Base-by-base conservation (phyloP, 352 stramenopile genomes). In the Globisporangium yorkense region DNA sequence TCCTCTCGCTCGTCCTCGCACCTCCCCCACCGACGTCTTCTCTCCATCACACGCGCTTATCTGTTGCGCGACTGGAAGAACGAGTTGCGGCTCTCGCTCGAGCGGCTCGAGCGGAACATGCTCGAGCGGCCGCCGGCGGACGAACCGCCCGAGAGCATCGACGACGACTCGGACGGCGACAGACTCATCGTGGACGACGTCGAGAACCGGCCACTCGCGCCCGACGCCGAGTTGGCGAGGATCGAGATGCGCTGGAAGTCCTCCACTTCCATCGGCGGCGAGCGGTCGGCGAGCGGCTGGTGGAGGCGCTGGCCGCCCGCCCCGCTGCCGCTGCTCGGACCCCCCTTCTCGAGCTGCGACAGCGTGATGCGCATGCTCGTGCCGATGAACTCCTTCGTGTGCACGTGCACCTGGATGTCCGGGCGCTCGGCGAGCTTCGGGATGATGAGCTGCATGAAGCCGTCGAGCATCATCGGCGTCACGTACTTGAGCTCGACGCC, bases 341-440 rank as follows among this genome's bases (percentile, higher is more conserved):
- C 56, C 29, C 46, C 56, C 29, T 66, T 68, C 37, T 92, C 80
- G 37, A 83, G 53, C 48, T 84, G 72, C 8, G 82, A 88, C 53
- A 95, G 56, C 13, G 85, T 95, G 55, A 95, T 95, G 21, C 85
- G 79, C 85, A 95, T 95, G 43, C 85, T 95, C 46, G 85, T 95
- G 18, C 85, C 85, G 59, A 95, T 95, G 66, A 95, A 95, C 54
- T 95, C 85, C 60, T 95, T 95, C 31, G 85, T 95, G 64, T 95
- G 85, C 27, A 95, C 85, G 51, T 95, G 85, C 6, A 95, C 85
- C 56, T 93, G 83, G 49, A 95, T 80, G 54, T 95, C 83, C 24
- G 76, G 74, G 13, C 85, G 75, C 63, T 95, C 85, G 3, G 85
- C 81, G 13, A 95, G 72, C 58, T 95, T 95, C 5, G 83, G 85